A percentile compares a stretch with the other conserved stretches of the same genome.
These are phyloP conservation scores for Oryza meyeriana DNA, from an alignment of 176 grass and related monocot genomes.

Conservation along the genomic window DNA sequence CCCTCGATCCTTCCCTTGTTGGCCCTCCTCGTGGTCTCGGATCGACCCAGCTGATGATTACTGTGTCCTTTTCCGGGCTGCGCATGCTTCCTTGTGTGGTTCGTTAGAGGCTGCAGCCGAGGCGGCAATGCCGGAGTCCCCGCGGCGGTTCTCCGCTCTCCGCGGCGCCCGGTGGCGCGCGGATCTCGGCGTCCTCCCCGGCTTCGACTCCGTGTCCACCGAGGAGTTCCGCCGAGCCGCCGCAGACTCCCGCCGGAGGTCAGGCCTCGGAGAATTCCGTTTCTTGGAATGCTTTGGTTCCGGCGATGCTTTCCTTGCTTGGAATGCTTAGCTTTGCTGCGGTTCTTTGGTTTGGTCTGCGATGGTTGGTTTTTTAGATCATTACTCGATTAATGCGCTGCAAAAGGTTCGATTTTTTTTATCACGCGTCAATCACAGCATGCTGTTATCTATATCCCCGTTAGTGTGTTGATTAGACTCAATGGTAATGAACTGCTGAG, in stretches of 20 bases:
- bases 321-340: background rate
- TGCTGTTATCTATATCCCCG: background rate
- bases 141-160: constrained; percentile 38
- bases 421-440: background rate
- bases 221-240: constrained; percentile 81
- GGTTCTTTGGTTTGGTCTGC: background rate
- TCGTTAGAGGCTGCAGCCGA: background rate
- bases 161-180: constrained; percentile 78
- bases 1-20: background rate
- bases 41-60: background rate
- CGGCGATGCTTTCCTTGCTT: background rate
- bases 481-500: background rate
- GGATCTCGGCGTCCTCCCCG: constrained; percentile 69
- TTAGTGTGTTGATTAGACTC: background rate
- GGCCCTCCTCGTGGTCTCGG: background rate
- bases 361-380: background rate
- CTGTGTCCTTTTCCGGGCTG: background rate
- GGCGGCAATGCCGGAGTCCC: constrained; percentile 42
- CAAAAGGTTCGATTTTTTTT: background rate
- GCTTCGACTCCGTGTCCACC: constrained; percentile 36
- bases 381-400: background rate
- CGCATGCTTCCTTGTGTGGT: background rate
- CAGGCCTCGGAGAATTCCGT: background rate
- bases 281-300: background rate
- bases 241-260: constrained; percentile 91